These are phyloP conservation scores for Solanum dulcamara DNA, from an alignment of 257 asterid species.

Conservation along the genomic window DNA sequence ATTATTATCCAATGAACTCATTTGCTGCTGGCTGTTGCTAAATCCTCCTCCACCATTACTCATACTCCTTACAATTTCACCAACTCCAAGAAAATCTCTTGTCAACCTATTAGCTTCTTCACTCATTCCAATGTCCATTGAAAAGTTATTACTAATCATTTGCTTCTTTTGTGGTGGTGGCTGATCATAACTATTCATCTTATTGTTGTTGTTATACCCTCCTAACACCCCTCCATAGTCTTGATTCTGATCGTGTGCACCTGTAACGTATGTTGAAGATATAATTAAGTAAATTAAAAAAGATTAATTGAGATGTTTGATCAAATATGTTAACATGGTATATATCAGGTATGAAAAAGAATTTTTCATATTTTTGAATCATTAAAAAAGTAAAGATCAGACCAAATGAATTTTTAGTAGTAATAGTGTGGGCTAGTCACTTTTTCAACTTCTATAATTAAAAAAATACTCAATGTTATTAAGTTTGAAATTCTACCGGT, in stretches of 20 bases:
- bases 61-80: slow-evolving; percentile 48
- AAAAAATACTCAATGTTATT: neutral
- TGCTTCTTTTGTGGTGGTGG: slow-evolving; percentile 18
- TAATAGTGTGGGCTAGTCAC: neutral
- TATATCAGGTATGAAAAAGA: too few species aligned
- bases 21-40: neutral
- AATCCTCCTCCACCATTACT: slow-evolving; percentile 11
- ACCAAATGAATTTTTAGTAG: neutral
- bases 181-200: neutral
- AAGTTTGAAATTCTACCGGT: neutral
- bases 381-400: too few species aligned
- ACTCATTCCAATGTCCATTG: neutral
- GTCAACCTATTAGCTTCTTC: slow-evolving; percentile 22
- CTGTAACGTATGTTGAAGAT: neutral
- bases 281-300: neutral
- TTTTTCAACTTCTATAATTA: neutral
- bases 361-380: too few species aligned
- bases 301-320: neutral
- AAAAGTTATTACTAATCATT: neutral
- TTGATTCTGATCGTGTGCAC: neutral
- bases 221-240: neutral
- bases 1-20: slow-evolving; percentile 18
- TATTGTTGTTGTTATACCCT: slow-evolving; percentile 5
- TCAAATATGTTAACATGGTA: neutral
- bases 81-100: slow-evolving; percentile 78